phyloP scores from a whole-genome alignment of 495 filamentous ascomycete species.

The Mytilinidion resinicola region DNA sequence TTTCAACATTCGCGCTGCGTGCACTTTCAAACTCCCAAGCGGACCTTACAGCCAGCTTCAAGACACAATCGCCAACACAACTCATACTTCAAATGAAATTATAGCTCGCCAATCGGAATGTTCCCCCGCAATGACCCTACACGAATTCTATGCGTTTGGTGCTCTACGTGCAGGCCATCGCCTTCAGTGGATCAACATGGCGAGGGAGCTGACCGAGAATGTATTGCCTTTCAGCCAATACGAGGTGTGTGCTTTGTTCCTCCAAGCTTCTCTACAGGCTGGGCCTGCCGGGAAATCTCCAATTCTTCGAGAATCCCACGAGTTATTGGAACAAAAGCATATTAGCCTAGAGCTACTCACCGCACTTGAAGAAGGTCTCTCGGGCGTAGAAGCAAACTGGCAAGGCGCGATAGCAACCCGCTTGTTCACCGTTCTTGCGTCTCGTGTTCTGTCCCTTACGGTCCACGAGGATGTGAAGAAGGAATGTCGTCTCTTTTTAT shows the following conservation, averaged over 20 bases:
- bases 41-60: background rate
- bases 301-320: conserved; percentile 6
- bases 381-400: conserved; percentile 46
- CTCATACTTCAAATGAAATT: background rate
- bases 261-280: conserved; percentile 47
- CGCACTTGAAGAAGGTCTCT: conserved; percentile 24
- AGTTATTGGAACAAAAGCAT: background rate
- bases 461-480: background rate
- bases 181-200: conserved; percentile 52
- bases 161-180: conserved; percentile 42
- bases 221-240: conserved; percentile 43
- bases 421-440: conserved; percentile 34
- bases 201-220: conserved; percentile 44
- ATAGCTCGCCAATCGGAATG: conserved; percentile 35
- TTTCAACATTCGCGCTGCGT: background rate
- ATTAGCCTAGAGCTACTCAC: conserved; percentile 1
- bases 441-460: conserved; percentile 37
- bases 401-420: conserved; percentile 38
- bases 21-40: background rate
- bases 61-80: background rate
- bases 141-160: conserved; percentile 48
- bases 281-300: conserved; percentile 35
- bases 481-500: background rate
- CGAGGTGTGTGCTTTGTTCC: conserved; percentile 42
- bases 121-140: conserved; percentile 41